phyloP scores from a whole-genome alignment of 805 yeast genomes.

The Kurtzmaniella fragi region DNA sequence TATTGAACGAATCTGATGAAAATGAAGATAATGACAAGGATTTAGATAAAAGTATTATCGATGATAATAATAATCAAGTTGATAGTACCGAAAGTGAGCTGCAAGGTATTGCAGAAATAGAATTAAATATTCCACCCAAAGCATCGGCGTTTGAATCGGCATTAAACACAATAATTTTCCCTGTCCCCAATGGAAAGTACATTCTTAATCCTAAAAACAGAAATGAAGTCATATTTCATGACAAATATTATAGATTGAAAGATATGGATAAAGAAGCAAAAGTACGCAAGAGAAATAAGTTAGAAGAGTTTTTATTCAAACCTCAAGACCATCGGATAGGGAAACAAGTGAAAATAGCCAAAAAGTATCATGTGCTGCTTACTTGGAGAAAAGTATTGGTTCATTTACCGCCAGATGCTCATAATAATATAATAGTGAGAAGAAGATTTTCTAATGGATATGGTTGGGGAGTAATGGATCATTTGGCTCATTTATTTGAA shows the following conservation, averaged over 20 bases:
- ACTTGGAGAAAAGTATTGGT: constrained; percentile 44
- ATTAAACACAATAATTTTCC: constrained; percentile 33
- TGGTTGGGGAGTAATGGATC: constrained; percentile 45
- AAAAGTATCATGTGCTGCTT: constrained; percentile 33
- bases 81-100: constrained; percentile 1
- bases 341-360: constrained; percentile 38
- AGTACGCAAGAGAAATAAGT: constrained; percentile 5
- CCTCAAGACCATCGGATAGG: constrained; percentile 30
- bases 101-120: constrained; percentile 5
- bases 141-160: constrained; percentile 41
- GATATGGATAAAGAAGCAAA: constrained; percentile 22
- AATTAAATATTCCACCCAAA: constrained; percentile 40
- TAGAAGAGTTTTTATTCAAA: constrained; percentile 15
- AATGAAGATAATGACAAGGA: constrained; percentile 6
- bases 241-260: constrained; percentile 31
- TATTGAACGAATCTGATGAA: constrained; percentile 6
- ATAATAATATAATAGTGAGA: constrained; percentile 40
- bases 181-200: constrained; percentile 30
- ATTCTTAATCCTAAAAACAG: constrained; percentile 30
- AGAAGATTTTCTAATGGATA: constrained; percentile 40
- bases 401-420: constrained; percentile 42
- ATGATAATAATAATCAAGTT: constrained; percentile 8
- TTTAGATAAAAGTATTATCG: constrained; percentile 8
- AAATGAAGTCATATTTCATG: constrained; percentile 38
- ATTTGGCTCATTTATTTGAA: constrained; percentile 13